Base-by-base conservation (phyloP, 208 protist genomes). In the Leishmania tropica region DNA sequence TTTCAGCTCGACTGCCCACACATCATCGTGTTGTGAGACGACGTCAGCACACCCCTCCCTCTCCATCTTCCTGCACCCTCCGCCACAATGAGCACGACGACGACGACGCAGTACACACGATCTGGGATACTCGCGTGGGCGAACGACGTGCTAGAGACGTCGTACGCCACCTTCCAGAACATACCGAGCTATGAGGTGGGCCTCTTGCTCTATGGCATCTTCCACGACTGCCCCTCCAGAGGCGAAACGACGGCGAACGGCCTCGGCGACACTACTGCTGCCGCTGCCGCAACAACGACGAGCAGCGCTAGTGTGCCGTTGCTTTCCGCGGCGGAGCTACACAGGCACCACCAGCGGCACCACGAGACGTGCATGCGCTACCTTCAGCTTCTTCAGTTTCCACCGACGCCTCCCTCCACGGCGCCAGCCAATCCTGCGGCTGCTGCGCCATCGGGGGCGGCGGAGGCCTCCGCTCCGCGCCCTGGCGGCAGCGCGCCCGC, bases 141-240 rank as follows among this genome's bases (percentile, higher is more conserved):
- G 1, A 91, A 92, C 58, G 74, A 68, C 2, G 85, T 94, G 19
- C 83, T 97, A 3, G 58, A 76, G 5, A 71, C 81, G 24, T 47
- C 85, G 1, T 90, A 92, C 82, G 64, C 48, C 48, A 81, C 65
- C 13, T 95, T 97, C 54, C 80, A 81, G 35, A 89, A 95, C 40
- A 81, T 97, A 47, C 86, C 86, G 0, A 81, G 90, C 51, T 89
- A 91, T 51, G 89, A 94, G 37, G 78, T 96, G 7, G 94, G 85
- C 0, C 81, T 97, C 17, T 81, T 97, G 31, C 89, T 97, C 19
- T 92, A 95, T 76, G 91, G 91, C 62, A 84, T 95, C 28, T 89
- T 85, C 62, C 83, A 87, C 68, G 56, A 42, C 45, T 64, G 70
- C 31, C 11, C 37, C 40, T n/a, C 6, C 67, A 8, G 21, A 10